phyloP scores from a whole-genome alignment of 1,284 basidiomycete species.

The Ustilago vetiveriae region DNA sequence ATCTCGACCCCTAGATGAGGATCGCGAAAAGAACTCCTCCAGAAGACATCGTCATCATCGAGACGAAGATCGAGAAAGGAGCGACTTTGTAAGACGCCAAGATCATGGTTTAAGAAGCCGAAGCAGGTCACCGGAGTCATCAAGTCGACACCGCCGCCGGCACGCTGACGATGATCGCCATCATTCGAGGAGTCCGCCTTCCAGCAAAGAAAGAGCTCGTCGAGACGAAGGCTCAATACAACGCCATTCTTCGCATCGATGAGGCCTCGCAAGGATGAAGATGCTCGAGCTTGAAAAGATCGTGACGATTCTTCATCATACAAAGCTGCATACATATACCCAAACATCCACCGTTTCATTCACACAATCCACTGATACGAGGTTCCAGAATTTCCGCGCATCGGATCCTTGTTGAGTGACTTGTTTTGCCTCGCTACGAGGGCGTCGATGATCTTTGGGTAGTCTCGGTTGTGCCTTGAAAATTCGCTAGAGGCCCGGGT shows the following conservation, averaged over 20 bases:
- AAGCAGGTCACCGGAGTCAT: conserved; percentile 20
- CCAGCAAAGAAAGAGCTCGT: conserved; percentile 1
- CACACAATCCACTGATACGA: too few species aligned
- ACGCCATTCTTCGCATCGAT: conserved; percentile 3
- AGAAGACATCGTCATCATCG: conserved; percentile 11
- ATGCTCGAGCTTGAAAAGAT: background rate
- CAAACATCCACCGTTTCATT: too few species aligned
- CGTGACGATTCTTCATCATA: background rate
- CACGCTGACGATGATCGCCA: conserved; percentile 1
- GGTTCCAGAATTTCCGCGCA: too few species aligned
- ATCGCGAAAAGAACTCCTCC: conserved; percentile 7
- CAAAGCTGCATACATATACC: too few species aligned
- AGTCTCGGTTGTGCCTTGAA: too few species aligned
- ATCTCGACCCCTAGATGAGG: conserved; percentile 6
- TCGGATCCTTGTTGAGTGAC: too few species aligned
- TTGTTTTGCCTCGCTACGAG: too few species aligned
- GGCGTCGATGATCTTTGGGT: too few species aligned
- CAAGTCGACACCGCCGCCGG: conserved; percentile 7
- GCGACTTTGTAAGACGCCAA: too few species aligned
- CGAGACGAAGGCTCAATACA: background rate
- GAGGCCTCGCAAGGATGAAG: background rate
- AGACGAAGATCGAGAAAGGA: too few species aligned
- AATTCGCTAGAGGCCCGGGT: too few species aligned
- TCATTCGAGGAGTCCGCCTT: background rate
- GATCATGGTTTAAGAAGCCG: background rate